Percentiles rank a stretch among this genome's conserved stretches.
Conservation (phyloP, 2,329 filamentous ascomycete species). For the Penicillium sp. region DNA sequence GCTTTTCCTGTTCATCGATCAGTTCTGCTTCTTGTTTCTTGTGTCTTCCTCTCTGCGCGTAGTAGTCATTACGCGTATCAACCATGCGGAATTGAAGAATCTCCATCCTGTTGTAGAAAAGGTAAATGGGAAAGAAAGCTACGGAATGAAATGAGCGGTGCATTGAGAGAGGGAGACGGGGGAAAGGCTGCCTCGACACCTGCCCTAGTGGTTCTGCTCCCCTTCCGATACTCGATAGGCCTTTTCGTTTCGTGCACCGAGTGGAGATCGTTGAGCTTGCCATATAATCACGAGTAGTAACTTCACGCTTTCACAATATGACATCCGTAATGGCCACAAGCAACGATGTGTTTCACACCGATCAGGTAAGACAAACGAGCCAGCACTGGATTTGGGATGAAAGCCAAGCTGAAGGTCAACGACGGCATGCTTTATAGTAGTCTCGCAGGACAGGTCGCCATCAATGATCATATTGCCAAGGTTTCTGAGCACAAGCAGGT, state of each 20-base stretch:
- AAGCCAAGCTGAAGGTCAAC: conserved; percentile 6
- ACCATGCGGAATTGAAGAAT: neutral
- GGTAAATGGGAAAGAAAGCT: neutral
- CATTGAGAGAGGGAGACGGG: neutral
- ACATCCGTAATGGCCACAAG: conserved; percentile 24
- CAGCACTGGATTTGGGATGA: neutral
- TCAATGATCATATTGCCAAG: conserved; percentile 24
- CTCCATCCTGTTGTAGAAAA: neutral
- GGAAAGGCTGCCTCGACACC: neutral
- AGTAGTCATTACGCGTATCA: neutral
- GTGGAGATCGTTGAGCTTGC: no score
- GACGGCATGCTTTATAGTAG: conserved; percentile 17
- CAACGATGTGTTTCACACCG: conserved; percentile 21
- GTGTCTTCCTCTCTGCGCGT: neutral
- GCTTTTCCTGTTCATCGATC: neutral
- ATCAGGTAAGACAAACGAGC: neutral
- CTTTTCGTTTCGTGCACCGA: neutral
- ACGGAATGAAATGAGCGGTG: neutral
- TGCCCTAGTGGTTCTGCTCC: neutral
- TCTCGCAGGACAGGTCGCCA: conserved; percentile 21
- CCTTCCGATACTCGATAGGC: conserved; percentile 8
- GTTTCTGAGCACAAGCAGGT: conserved; percentile 20
- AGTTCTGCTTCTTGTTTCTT: neutral
- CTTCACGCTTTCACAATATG: conserved; percentile 11
- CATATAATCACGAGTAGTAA: no score